Conservation (phyloP, 352 stramenopile genomes). For the Paralagenidium karlingii region DNA sequence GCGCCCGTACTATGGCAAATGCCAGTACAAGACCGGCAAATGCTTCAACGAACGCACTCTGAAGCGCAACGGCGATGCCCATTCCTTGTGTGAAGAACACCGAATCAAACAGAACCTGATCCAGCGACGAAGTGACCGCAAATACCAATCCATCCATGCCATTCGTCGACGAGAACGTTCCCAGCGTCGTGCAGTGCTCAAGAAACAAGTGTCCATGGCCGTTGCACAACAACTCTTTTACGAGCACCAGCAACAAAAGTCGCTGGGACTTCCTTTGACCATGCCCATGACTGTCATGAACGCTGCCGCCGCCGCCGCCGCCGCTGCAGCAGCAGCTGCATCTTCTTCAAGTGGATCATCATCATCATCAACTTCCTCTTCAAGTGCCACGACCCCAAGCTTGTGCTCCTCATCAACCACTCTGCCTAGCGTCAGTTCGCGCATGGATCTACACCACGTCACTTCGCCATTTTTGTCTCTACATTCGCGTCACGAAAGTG, state of each 20-base stretch:
- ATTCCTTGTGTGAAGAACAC: slow-evolving; percentile 78
- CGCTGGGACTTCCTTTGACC: slow-evolving; percentile 27
- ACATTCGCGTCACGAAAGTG: too few relatives aligned
- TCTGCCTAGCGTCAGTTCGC: background rate
- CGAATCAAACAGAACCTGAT: slow-evolving; percentile 77
- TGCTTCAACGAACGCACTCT: slow-evolving; percentile 79
- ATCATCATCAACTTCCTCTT: background rate
- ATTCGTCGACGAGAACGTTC: slow-evolving; percentile 67
- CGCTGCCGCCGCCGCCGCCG: background rate
- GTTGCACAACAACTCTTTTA: slow-evolving; percentile 70
- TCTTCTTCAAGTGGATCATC: background rate
- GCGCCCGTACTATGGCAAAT: slow-evolving; percentile 59
- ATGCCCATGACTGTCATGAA: slow-evolving; percentile 9
- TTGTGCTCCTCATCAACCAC: background rate
- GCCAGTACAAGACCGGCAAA: slow-evolving; percentile 82
- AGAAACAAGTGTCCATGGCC: slow-evolving; percentile 71
- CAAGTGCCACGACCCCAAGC: background rate
- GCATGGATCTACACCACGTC: too few relatives aligned
- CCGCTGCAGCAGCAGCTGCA: background rate
- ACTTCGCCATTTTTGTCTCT: too few relatives aligned
- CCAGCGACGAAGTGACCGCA: slow-evolving; percentile 71
- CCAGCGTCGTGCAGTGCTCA: slow-evolving; percentile 58
- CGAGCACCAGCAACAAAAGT: slow-evolving; percentile 71
- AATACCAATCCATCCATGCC: slow-evolving; percentile 77
- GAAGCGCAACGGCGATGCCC: slow-evolving; percentile 71